Evolutionary conservation across 225 moss, liverwort and hornwort genomes (phyloP).

Genomic region (Bryum argenteum): DNA sequence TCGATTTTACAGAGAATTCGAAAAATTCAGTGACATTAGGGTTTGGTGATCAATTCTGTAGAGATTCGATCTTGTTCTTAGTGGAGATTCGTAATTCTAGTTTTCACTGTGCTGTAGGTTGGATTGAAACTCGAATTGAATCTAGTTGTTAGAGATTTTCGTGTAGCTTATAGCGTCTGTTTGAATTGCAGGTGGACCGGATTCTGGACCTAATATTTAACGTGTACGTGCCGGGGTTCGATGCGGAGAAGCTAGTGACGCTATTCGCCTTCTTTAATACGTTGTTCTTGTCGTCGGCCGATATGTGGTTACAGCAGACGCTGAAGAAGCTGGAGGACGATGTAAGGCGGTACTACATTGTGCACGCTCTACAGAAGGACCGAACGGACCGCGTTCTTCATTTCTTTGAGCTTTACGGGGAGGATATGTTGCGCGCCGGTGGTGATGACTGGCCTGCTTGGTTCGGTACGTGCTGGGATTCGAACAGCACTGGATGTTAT

Average conservation of each 20-base stretch:
- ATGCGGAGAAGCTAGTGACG: conserved; percentile 77
- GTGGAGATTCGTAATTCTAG: no score
- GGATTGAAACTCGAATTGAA: no score
- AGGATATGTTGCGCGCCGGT: conserved; percentile 62
- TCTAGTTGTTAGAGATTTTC: no score
- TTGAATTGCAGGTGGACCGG: conserved; percentile 65
- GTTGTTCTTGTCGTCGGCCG: conserved; percentile 67
- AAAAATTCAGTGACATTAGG: not conserved
- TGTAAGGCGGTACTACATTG: conserved; percentile 82
- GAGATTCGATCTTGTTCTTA: no score
- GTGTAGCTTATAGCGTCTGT: not conserved
- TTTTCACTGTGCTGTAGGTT: no score
- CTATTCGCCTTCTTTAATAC: conserved; percentile 72
- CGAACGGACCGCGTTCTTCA: conserved; percentile 70
- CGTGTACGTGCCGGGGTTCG: conserved; percentile 76
- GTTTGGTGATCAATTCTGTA: not conserved
- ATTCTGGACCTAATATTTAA: conserved; percentile 82
- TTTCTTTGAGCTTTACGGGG: conserved; percentile 84
- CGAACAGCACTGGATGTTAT: conserved; percentile 13
- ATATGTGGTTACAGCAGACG: conserved; percentile 70
- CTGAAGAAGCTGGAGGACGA: conserved; percentile 77
- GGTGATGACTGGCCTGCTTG: conserved; percentile 87
- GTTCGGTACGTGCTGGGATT: conserved; percentile 66
- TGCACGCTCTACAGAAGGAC: conserved; percentile 79
- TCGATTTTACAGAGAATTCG: not conserved